These are phyloP conservation scores for Hawksworthiomyces lignivorus DNA, from an alignment of 2,329 filamentous ascomycete genomes.

Conservation along the genomic window DNA sequence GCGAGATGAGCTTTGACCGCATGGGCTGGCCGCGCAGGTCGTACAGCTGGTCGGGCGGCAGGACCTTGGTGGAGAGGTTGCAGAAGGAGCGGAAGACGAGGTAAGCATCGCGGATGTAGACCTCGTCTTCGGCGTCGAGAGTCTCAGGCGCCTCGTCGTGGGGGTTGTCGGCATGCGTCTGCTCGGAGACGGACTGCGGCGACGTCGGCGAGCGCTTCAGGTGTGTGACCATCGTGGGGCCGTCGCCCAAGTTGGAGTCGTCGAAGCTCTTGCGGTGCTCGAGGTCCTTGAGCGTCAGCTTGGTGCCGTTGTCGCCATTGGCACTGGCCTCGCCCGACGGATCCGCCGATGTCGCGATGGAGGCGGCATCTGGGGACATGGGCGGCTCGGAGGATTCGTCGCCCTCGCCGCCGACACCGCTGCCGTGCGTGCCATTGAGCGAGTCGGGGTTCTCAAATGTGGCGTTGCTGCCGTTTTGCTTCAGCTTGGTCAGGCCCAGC, in stretches of 20 bases:
- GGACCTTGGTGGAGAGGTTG: conserved; percentile 87
- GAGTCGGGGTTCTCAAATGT: conserved; percentile 42
- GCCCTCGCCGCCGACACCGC: conserved; percentile 26
- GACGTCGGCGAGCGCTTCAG: conserved; percentile 37
- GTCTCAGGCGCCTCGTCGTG: conserved; percentile 38
- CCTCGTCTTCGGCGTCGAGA: conserved; percentile 74
- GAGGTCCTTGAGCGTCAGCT: conserved; percentile 59
- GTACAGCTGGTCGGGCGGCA: conserved; percentile 84
- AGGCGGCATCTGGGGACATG: conserved; percentile 19
- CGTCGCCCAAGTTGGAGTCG: conserved; percentile 59
- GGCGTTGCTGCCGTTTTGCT: conserved; percentile 43
- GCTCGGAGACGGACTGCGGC: conserved; percentile 41
- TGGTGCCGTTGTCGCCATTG: conserved; percentile 25
- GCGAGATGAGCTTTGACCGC: conserved; percentile 90
- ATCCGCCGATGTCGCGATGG: conserved; percentile 23
- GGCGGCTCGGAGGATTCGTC: conserved; percentile 25
- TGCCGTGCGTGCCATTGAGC: conserved; percentile 17
- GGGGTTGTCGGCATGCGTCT: conserved; percentile 46
- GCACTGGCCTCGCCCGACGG: conserved; percentile 8
- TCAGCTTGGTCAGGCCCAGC: conserved; percentile 46
- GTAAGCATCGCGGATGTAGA: conserved; percentile 95
- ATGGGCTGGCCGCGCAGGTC: conserved; percentile 92
- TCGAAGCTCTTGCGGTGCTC: conserved; percentile 63
- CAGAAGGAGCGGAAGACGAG: conserved; percentile 96
- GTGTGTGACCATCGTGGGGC: conserved; percentile 59